Conservation (phyloP, 805 yeast genomes). For the Metschnikowia santaceciliae region DNA sequence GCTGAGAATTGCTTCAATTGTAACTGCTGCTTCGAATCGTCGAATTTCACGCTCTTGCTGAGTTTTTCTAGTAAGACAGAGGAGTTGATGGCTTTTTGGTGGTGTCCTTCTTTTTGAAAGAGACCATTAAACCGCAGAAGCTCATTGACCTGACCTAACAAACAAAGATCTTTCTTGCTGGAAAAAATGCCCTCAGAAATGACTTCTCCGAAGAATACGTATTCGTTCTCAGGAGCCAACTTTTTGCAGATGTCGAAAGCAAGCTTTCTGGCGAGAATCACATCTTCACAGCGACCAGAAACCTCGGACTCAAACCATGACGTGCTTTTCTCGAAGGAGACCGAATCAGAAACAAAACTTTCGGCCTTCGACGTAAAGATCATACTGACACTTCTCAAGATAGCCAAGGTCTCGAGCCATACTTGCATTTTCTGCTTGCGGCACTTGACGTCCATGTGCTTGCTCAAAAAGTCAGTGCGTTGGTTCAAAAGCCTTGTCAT, state of each 20-base stretch:
- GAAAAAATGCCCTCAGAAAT: no score
- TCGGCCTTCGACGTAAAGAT: constrained; percentile 7
- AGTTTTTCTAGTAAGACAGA: constrained; percentile 43
- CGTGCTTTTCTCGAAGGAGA: constrained; percentile 2
- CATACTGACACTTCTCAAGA: constrained; percentile 4
- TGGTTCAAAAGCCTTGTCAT: background rate
- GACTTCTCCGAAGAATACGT: no score
- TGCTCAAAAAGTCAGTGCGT: background rate
- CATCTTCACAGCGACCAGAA: constrained; percentile 12
- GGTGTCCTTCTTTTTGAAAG: constrained; percentile 32
- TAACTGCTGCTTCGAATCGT: constrained; percentile 10
- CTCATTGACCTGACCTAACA: constrained; percentile 33
- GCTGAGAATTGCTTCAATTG: constrained; percentile 12
- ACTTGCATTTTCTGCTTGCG: background rate
- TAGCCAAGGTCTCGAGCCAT: constrained; percentile 9
- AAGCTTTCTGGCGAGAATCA: constrained; percentile 41
- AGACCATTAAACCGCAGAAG: constrained; percentile 39
- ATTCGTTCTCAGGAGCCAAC: background rate
- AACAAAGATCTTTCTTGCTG: constrained; percentile 8
- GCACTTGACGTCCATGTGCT: background rate
- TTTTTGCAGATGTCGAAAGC: constrained; percentile 26
- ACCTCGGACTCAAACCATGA: constrained; percentile 13
- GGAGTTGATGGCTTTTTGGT: constrained; percentile 51
- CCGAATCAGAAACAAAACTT: constrained; percentile 8
- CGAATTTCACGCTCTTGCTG: constrained; percentile 14